Evolutionary conservation across 495 filamentous ascomycete genomes (phyloP).

Genomic region (Penicillium fimorum): DNA sequence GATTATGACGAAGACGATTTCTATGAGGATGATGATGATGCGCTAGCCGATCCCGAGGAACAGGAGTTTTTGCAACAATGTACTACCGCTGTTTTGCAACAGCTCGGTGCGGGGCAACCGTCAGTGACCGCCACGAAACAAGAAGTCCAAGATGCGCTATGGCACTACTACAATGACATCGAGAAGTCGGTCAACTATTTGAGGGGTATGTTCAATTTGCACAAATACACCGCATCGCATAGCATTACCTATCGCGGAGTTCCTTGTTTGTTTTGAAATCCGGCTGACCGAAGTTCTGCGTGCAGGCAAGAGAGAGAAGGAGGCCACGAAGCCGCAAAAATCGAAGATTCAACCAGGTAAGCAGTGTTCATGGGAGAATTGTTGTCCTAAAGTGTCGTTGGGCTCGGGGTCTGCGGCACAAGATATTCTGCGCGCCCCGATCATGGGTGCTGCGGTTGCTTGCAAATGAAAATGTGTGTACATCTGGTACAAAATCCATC

Average conservation of each 20-base stretch:
- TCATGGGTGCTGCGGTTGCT: not conserved
- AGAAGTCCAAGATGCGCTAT: constrained; percentile 85
- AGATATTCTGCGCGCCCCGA: constrained; percentile 1
- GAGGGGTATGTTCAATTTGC: constrained; percentile 50
- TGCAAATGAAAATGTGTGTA: constrained; percentile 18
- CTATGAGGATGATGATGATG: constrained; percentile 45
- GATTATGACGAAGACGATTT: constrained; percentile 47
- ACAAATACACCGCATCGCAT: not conserved
- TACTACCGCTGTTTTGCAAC: constrained; percentile 36
- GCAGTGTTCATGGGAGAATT: constrained; percentile 25
- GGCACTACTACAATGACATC: constrained; percentile 95
- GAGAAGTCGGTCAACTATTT: constrained; percentile 80
- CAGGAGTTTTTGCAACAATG: constrained; percentile 42
- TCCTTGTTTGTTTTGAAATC: constrained; percentile 2
- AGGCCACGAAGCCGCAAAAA: constrained; percentile 40
- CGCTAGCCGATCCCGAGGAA: constrained; percentile 42
- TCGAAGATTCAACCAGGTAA: constrained; percentile 48
- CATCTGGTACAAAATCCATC: constrained; percentile 12
- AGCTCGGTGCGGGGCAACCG: constrained; percentile 41
- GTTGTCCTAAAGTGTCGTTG: constrained; percentile 27
- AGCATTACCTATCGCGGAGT: not conserved
- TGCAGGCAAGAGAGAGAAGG: constrained; percentile 45
- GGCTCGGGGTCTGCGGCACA: constrained; percentile 27
- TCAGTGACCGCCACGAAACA: constrained; percentile 43
- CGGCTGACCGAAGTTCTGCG: constrained; percentile 5